Evolutionary conservation across 305 asterid species (phyloP).

Genomic region (Solanum aculeatissimum): DNA sequence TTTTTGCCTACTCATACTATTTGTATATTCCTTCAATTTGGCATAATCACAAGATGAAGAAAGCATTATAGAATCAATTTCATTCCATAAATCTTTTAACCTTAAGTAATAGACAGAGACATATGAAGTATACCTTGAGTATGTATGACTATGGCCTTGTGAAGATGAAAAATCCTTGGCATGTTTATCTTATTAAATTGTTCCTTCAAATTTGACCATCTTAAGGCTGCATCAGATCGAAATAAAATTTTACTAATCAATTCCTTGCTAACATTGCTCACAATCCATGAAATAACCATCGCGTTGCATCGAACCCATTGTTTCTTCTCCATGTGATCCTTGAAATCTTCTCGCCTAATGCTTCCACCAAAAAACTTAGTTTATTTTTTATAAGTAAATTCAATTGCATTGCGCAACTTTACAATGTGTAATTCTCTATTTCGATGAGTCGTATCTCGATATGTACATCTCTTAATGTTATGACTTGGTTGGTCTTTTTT

Average conservation of each 20-base stretch:
- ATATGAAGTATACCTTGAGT: not conserved
- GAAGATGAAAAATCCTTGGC: not conserved
- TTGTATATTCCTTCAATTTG: too few relatives aligned
- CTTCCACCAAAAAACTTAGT: not conserved
- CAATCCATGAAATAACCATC: not conserved
- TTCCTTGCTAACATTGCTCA: not conserved
- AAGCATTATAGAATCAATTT: too few relatives aligned
- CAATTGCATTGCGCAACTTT: not conserved
- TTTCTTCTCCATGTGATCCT: too few relatives aligned
- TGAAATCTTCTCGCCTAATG: not conserved
- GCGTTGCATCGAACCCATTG: not conserved
- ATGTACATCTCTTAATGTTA: too few relatives aligned
- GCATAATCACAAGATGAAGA: not conserved
- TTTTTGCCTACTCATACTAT: too few relatives aligned
- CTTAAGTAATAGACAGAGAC: too few relatives aligned
- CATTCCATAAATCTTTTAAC: too few relatives aligned
- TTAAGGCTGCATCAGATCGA: not conserved
- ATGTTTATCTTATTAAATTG: too few relatives aligned
- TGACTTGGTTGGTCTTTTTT: too few relatives aligned
- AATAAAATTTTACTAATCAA: too few relatives aligned
- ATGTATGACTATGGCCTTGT: not conserved
- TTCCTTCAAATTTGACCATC: not conserved
- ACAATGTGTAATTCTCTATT: not conserved
- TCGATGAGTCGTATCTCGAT: not conserved
- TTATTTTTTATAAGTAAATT: too few relatives aligned